A percentile compares a stretch with the other conserved stretches of the same genome.
Conservation (phyloP, 495 filamentous ascomycete species). For the Penicillium mononematosum region DNA sequence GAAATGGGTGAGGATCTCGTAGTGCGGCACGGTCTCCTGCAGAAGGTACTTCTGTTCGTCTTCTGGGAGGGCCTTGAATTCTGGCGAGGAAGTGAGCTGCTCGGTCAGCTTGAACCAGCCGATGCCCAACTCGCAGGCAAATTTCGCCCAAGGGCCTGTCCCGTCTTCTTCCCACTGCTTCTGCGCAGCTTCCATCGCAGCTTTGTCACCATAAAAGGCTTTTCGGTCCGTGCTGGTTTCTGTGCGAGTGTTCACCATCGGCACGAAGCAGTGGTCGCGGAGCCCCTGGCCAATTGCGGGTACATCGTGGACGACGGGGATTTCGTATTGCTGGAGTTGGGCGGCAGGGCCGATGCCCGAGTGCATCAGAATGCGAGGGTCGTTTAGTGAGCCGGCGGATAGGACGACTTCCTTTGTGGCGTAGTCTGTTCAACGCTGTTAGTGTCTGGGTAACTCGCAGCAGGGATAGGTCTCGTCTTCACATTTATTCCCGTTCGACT, state of each 20-base stretch:
- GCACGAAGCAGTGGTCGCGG: constrained; percentile 29
- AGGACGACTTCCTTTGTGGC: constrained; percentile 46
- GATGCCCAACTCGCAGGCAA: constrained; percentile 43
- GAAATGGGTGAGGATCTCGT: constrained; percentile 39
- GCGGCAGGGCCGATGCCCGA: constrained; percentile 39
- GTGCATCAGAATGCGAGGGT: constrained; percentile 48
- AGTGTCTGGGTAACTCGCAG: neutral
- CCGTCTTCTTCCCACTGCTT: constrained; percentile 48
- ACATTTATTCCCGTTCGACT: constrained; percentile 32
- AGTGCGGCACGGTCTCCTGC: constrained; percentile 42
- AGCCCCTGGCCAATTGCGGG: constrained; percentile 34
- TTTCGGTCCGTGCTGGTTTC: constrained; percentile 25
- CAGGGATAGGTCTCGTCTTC: neutral
- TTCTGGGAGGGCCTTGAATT: constrained; percentile 43
- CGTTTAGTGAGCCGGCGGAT: constrained; percentile 45
- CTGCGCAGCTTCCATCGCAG: constrained; percentile 36
- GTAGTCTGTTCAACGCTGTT: constrained; percentile 5
- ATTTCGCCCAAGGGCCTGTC: constrained; percentile 43
- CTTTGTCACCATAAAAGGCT: constrained; percentile 28
- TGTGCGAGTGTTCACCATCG: constrained; percentile 22
- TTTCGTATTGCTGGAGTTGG: constrained; percentile 23
- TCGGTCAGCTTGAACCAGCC: constrained; percentile 53
- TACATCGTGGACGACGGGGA: constrained; percentile 26
- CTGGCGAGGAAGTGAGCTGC: constrained; percentile 31
- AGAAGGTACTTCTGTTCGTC: constrained; percentile 37